Percentiles rank a stretch among this genome's conserved stretches.
These are phyloP conservation scores for Pisolithus albus DNA, from an alignment of 768 basidiomycete genomes.

Conservation along the genomic window DNA sequence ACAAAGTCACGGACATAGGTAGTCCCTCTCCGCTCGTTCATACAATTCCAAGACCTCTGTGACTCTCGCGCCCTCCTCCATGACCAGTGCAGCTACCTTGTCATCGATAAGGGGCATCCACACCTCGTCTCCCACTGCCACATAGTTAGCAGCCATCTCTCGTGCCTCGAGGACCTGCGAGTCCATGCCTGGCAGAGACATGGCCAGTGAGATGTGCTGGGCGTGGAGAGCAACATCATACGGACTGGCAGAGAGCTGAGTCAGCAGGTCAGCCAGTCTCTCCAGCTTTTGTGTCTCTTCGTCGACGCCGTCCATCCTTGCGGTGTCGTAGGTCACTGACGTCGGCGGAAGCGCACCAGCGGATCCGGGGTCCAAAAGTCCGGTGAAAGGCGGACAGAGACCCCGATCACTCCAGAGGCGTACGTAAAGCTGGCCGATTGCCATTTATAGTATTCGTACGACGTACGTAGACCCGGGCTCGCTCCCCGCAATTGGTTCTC, in stretches of 20 bases:
- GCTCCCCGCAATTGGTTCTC: too few species aligned
- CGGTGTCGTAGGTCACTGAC: background rate
- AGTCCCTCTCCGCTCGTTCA: slow-evolving; percentile 63
- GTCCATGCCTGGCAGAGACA: slow-evolving; percentile 48
- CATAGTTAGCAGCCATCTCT: slow-evolving; percentile 57
- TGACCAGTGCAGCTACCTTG: slow-evolving; percentile 43
- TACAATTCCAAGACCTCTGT: slow-evolving; percentile 56
- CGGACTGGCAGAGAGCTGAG: slow-evolving; percentile 49
- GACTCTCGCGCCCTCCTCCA: slow-evolving; percentile 46
- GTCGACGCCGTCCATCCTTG: slow-evolving; percentile 44
- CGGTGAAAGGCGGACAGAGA: background rate
- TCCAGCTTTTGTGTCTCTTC: slow-evolving; percentile 43
- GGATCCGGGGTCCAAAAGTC: background rate
- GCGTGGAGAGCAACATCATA: slow-evolving; percentile 59
- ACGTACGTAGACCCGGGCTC: too few species aligned
- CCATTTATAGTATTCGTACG: too few species aligned
- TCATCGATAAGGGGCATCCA: slow-evolving; percentile 66
- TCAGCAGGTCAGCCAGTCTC: slow-evolving; percentile 54
- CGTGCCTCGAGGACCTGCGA: slow-evolving; percentile 54
- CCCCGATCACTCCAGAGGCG: background rate
- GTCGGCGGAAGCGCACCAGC: background rate
- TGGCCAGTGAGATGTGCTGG: slow-evolving; percentile 59
- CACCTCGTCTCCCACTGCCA: slow-evolving; percentile 61
- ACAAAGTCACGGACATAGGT: slow-evolving; percentile 56
- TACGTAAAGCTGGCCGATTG: background rate